Conservation (phyloP, 2,329 filamentous ascomycete genomes). For the Paracorniculantispora psalliotae region DNA sequence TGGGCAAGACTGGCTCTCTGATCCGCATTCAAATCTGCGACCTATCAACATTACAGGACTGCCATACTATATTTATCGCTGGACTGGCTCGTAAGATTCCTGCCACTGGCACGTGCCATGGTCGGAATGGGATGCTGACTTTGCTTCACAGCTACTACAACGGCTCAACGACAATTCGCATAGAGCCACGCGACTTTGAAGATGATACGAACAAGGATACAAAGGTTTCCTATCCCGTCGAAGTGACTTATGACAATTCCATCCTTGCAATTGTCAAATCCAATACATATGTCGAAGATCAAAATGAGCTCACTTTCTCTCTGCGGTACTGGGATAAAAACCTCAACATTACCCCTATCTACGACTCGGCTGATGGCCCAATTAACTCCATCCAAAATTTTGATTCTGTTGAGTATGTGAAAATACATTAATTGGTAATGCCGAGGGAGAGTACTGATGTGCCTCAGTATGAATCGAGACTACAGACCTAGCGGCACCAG, state of each 20-base stretch:
- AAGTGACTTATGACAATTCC: not conserved
- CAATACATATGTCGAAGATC: not conserved
- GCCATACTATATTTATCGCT: constrained; percentile 4
- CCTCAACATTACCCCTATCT: not conserved
- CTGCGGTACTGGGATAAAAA: constrained; percentile 1
- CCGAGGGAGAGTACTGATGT: not conserved
- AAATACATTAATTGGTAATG: not conserved
- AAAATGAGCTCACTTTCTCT: constrained; percentile 3
- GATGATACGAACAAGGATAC: not conserved
- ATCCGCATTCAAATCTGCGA: constrained; percentile 3
- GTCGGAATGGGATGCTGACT: too few relatives aligned
- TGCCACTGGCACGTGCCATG: too few relatives aligned
- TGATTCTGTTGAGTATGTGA: not conserved
- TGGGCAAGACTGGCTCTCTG: constrained; percentile 2
- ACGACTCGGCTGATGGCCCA: not conserved
- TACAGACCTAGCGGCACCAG: not conserved
- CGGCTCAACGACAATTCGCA: not conserved
- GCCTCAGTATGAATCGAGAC: not conserved
- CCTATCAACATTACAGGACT: constrained; percentile 3
- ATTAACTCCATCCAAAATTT: constrained; percentile 4
- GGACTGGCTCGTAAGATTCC: not conserved
- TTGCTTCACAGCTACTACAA: not conserved
- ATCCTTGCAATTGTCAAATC: constrained; percentile 8
- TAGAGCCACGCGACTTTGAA: constrained; percentile 1
- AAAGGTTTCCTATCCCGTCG: not conserved